Conservation (phyloP, 2,329 filamentous ascomycete genomes). For the Scytalidium sp. region DNA sequence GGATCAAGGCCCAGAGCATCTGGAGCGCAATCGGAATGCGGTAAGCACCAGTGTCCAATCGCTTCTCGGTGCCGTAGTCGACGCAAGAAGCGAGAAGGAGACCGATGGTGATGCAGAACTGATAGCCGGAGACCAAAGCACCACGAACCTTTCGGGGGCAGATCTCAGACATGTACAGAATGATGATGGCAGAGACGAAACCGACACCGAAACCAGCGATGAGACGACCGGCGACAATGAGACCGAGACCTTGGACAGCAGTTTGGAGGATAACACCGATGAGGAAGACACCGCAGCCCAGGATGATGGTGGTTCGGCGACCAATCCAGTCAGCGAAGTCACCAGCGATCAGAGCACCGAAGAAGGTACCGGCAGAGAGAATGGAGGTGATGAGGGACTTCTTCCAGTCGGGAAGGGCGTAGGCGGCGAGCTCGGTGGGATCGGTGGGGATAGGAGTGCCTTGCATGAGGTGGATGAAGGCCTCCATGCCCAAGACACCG, state of each 20-base stretch:
- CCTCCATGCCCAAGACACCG: conserved; percentile 48
- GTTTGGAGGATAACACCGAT: conserved; percentile 68
- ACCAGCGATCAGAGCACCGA: conserved; percentile 74
- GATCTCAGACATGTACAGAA: conserved; percentile 69
- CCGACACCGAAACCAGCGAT: conserved; percentile 76
- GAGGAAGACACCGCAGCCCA: conserved; percentile 68
- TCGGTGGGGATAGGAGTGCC: conserved; percentile 16
- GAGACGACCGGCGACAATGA: conserved; percentile 71
- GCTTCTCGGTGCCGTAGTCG: conserved; percentile 66
- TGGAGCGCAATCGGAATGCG: conserved; percentile 80
- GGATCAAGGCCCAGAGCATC: conserved; percentile 76
- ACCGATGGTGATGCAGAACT: conserved; percentile 81
- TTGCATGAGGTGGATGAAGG: conserved; percentile 26
- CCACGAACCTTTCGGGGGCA: conserved; percentile 71
- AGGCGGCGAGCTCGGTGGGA: conserved; percentile 14
- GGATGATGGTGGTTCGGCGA: conserved; percentile 67
- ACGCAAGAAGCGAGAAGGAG: conserved; percentile 72
- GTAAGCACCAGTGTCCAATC: conserved; percentile 63
- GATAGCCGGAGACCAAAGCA: conserved; percentile 77
- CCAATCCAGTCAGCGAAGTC: conserved; percentile 74
- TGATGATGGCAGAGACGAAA: conserved; percentile 76
- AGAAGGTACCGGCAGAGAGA: conserved; percentile 74
- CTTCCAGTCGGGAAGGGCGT: conserved; percentile 39
- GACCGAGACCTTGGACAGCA: conserved; percentile 48
- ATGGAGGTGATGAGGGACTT: conserved; percentile 46